phyloP scores from a whole-genome alignment of 2,329 filamentous ascomycete genomes.

The Nectriaceae sp. region DNA sequence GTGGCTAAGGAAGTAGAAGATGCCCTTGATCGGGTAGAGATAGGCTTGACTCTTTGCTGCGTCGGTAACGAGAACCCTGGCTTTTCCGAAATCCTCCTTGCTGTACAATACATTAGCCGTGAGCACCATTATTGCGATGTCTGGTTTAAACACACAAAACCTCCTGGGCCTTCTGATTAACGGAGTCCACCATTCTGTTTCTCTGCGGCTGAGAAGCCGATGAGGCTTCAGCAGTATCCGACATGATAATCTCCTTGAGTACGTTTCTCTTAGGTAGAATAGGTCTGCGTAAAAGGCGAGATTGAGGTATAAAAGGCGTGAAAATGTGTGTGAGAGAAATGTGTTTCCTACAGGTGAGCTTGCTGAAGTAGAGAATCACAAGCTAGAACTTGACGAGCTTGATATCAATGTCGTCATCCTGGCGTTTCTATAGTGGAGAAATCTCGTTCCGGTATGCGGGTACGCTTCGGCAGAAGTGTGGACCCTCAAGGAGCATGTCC shows the following conservation, averaged over 20 bases:
- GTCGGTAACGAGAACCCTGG: slow-evolving; percentile 63
- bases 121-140: not conserved
- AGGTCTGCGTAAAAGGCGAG: too few relatives aligned
- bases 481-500: not conserved
- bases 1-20: slow-evolving; percentile 60
- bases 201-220: slow-evolving; percentile 25
- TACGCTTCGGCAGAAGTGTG: not conserved
- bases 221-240: slow-evolving; percentile 17
- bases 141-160: slow-evolving; percentile 42
- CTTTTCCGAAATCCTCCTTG: slow-evolving; percentile 70
- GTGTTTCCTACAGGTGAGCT: too few relatives aligned
- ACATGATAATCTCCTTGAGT: slow-evolving; percentile 23
- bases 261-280: too few relatives aligned
- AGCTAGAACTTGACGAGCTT: slow-evolving; percentile 7
- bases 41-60: slow-evolving; percentile 78
- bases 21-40: slow-evolving; percentile 79
- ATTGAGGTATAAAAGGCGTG: too few relatives aligned
- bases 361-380: slow-evolving; percentile 1
- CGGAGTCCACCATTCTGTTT: slow-evolving; percentile 38
- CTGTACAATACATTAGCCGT: slow-evolving; percentile 35
- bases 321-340: too few relatives aligned
- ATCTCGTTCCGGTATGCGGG: not conserved
- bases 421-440: not conserved
- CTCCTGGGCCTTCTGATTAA: slow-evolving; percentile 50
- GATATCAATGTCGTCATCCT: slow-evolving; percentile 16